These are phyloP conservation scores for Cyclostephanos tholiformis DNA, from an alignment of 108 stramenopile species.

Conservation along the genomic window DNA sequence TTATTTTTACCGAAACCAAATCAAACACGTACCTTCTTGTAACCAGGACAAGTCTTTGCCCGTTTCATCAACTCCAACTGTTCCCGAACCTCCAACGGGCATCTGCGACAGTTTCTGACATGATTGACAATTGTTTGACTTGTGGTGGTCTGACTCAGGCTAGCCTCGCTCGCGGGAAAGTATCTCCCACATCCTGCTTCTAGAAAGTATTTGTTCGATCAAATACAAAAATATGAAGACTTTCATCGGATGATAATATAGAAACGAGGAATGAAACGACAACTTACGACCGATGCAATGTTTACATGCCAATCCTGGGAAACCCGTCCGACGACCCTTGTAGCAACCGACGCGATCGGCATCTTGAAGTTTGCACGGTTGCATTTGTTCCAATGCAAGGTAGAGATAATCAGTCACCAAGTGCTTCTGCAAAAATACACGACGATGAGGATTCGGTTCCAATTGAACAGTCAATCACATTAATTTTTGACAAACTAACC, in stretches of 20 bases:
- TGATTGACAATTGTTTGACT: slow-evolving; percentile 89
- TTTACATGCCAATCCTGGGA: slow-evolving; percentile 86
- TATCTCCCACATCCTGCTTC: slow-evolving; percentile 88
- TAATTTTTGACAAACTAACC: no score
- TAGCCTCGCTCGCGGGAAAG: slow-evolving; percentile 85
- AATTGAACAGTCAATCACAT: slow-evolving; percentile 46
- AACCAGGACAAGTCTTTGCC: slow-evolving; percentile 48
- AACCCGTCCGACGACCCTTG: slow-evolving; percentile 77
- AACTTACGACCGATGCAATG: slow-evolving; percentile 66
- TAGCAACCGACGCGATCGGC: slow-evolving; percentile 51
- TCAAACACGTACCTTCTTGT: slow-evolving; percentile 15
- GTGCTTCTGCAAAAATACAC: slow-evolving; percentile 68
- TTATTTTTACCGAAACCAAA: background rate
- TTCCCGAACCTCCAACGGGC: slow-evolving; percentile 81
- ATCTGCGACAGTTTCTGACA: slow-evolving; percentile 83
- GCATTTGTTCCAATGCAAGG: slow-evolving; percentile 86
- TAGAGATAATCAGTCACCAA: slow-evolving; percentile 82
- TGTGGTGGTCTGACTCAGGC: slow-evolving; percentile 89
- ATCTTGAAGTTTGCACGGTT: slow-evolving; percentile 60
- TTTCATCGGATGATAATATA: no score
- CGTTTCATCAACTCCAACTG: slow-evolving; percentile 85
- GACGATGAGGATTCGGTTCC: slow-evolving; percentile 55
- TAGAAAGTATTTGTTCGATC: no score
- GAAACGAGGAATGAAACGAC: no score
- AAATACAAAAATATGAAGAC: no score